Conservation (phyloP, 148 eudicot species). For the Polygonum maritimum region DNA sequence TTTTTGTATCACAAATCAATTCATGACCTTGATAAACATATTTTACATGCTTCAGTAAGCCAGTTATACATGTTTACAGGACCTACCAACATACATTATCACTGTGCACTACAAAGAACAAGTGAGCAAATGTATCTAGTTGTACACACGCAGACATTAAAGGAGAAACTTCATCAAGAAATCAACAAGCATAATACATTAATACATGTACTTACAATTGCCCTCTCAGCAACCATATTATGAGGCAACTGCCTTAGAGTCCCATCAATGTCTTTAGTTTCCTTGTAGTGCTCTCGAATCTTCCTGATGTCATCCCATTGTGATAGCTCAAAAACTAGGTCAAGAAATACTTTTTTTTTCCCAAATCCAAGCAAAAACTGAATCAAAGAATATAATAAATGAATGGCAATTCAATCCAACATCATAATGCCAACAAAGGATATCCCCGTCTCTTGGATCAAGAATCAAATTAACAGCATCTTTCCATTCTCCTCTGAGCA, state of each 20-base stretch:
- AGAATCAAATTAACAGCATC: conserved; percentile 68
- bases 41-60: not conserved
- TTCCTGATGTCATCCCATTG: conserved; percentile 65
- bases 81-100: not conserved
- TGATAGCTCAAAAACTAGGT: conserved; percentile 32
- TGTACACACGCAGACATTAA: not conserved
- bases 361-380: not conserved
- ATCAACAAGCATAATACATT: conserved; percentile 11
- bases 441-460: conserved; percentile 98
- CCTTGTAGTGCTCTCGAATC: conserved; percentile 78
- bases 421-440: conserved; percentile 38
- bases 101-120: not conserved
- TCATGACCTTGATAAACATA: not conserved
- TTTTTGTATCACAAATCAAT: not conserved
- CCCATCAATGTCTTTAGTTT: conserved; percentile 69
- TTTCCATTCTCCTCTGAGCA: conserved; percentile 89
- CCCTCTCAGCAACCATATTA: conserved; percentile 82
- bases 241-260: conserved; percentile 77
- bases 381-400: not conserved
- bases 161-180: not conserved
- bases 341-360: conserved; percentile 25
- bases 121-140: not conserved
- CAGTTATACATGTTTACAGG: not conserved
- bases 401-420: not conserved
- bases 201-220: conserved; percentile 57